Base-by-base conservation (phyloP, 1,139 yeast genomes). In the Candida dubliniensis region DNA sequence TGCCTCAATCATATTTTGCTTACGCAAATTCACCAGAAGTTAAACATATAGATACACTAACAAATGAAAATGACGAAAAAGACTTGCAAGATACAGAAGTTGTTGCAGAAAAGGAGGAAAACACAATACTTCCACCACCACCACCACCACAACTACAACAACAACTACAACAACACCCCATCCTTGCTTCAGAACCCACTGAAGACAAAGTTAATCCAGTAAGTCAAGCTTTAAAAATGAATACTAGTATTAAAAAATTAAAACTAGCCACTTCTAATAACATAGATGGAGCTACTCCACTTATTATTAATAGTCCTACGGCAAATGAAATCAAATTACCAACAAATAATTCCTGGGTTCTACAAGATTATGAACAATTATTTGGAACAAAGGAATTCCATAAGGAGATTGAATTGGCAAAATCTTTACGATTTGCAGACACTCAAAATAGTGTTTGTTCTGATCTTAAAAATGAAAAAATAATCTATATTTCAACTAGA, bases 401-500 rank as follows among this genome's bases (percentile, higher is more conserved):
- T 32, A 32, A 40, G 24, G 54, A 47, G 32, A 47, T 45, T 24
- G 41, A 38, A 3, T 38, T 50, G 27, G 45, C 45, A 11, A 47
- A 50, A 41, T 37, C 46, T 1, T 43, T 49, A 36, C 37, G 51
- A 32, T 46, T 46, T 41, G 39, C 36, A 9, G 47, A 45, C 14
- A 42, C 35, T 5, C 24, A 25, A 23, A n/a, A 8, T 12, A 34
- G 40, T 15, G 13, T 23, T 2, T 12, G 40, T 6, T 39, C 45
- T 6, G 44, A 42, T 23, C 46, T 49, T 34, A 42, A 25, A 10
- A 34, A 42, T 3, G 48, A 46, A 27, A 29, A 31, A n/a, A 27
- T 27, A 23, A 47, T 50, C 23, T 49, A 44, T 31, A 49, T 50
- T 29, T 46, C 50, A n/a, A 47, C 50, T 2, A 42, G 49, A 38